Conservation (phyloP, 2,329 filamentous ascomycete species). For the Botrytis deweyae region DNA sequence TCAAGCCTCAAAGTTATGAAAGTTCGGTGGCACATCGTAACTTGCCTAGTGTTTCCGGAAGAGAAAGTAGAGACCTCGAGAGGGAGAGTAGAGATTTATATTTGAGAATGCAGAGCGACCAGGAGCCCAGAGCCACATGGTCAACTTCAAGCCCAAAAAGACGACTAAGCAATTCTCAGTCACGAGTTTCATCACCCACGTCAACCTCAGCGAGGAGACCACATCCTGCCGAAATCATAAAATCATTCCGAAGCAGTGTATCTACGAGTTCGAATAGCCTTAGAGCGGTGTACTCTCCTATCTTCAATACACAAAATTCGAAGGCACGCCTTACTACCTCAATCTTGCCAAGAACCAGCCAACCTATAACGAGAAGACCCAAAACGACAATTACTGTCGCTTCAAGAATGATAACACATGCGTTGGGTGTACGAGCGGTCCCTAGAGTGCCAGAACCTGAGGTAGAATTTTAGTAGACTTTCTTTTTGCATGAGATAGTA, state of each 20-base stretch:
- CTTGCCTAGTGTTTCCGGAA: background rate
- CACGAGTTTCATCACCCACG: background rate
- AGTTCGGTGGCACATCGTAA: background rate
- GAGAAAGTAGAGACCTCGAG: too few relatives aligned
- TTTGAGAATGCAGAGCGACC: background rate
- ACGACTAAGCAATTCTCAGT: background rate
- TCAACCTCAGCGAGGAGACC: background rate
- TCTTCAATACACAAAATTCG: background rate
- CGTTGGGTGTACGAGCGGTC: background rate
- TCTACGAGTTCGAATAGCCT: background rate
- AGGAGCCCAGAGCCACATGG: too few relatives aligned
- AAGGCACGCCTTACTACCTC: background rate
- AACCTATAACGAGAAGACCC: background rate
- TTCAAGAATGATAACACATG: conserved; percentile 5
- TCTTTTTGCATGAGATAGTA: background rate
- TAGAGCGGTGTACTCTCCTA: background rate
- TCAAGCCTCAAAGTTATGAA: background rate
- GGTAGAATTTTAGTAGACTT: background rate
- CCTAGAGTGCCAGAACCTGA: background rate
- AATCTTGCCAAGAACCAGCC: background rate
- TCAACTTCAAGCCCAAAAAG: background rate
- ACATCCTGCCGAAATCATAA: conserved; percentile 1
- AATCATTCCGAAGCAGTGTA: background rate
- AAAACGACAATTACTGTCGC: background rate
- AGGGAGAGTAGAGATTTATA: background rate